A percentile compares a stretch with the other conserved stretches of the same genome.
Evolutionary conservation across 1,284 basidiomycete genomes (phyloP).

Genomic region (Naganishia sp.): DNA sequence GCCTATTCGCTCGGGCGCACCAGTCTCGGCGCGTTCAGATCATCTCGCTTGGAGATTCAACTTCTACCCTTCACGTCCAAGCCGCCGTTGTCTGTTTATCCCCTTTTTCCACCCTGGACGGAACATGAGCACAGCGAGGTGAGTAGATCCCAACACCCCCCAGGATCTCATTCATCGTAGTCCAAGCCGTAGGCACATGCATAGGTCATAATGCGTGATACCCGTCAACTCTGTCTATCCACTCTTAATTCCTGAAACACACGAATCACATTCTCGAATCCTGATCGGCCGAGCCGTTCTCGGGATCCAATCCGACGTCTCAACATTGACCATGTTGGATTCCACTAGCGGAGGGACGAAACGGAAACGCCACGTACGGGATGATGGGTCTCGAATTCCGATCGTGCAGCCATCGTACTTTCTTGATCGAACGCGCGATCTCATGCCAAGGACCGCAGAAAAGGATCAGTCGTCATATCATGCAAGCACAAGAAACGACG

Average conservation of each 20-base stretch:
- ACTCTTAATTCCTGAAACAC: not conserved
- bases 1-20: not conserved
- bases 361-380: slow-evolving; percentile 13
- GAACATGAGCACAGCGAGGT: no score
- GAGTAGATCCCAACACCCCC: no score
- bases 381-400: slow-evolving; percentile 19
- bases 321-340: not conserved
- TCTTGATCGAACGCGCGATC: not conserved
- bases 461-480: not conserved
- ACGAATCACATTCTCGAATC: not conserved
- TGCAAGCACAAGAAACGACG: not conserved
- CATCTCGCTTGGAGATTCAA: not conserved
- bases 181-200: slow-evolving; percentile 7
- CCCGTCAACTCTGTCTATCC: slow-evolving; percentile 1
- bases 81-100: not conserved
- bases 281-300: not conserved
- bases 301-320: not conserved
- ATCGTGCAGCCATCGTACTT: slow-evolving; percentile 12
- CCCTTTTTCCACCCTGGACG: not conserved
- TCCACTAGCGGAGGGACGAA: slow-evolving; percentile 5
- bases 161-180: no score
- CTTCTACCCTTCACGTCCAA: slow-evolving; percentile 8
- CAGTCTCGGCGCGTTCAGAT: not conserved
- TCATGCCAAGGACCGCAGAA: not conserved
- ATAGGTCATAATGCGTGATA: slow-evolving; percentile 30